These are phyloP conservation scores for Erucastrum elatum DNA, from an alignment of 345 rosid species.

Conservation along the genomic window DNA sequence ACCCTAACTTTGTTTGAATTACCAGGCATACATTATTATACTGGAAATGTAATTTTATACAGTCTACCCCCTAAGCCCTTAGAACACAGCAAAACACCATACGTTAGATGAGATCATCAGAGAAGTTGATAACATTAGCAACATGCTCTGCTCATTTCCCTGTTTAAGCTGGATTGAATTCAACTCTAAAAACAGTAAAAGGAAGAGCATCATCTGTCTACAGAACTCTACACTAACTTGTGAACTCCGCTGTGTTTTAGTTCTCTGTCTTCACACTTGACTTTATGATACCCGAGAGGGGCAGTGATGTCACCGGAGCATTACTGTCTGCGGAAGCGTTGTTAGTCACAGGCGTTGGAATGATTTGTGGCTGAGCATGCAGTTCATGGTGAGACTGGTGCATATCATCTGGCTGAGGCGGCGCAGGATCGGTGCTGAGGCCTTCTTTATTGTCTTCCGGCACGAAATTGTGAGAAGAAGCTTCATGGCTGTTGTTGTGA, in stretches of 20 bases:
- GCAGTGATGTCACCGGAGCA: slow-evolving; percentile 51
- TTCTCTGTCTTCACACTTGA: slow-evolving; percentile 68
- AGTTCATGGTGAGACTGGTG: too few relatives aligned
- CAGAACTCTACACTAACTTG: slow-evolving; percentile 40
- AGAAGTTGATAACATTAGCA: too few relatives aligned
- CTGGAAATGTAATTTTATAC: slow-evolving; percentile 18
- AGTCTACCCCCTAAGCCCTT: neutral
- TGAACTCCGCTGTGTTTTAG: slow-evolving; percentile 35
- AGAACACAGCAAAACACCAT: neutral
- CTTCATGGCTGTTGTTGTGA: slow-evolving; percentile 17
- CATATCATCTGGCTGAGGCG: neutral
- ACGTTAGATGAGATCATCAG: neutral
- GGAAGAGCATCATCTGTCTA: slow-evolving; percentile 38
- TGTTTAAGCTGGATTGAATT: slow-evolving; percentile 4
- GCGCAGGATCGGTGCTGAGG: slow-evolving; percentile 46
- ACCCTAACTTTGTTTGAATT: neutral
- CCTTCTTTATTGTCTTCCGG: slow-evolving; percentile 53
- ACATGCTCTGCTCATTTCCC: neutral
- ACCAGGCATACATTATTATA: slow-evolving; percentile 1
- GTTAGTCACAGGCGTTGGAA: slow-evolving; percentile 44
- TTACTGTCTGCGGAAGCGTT: neutral
- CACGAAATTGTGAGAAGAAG: slow-evolving; percentile 28
- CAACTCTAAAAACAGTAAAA: neutral
- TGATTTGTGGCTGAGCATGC: slow-evolving; percentile 24
- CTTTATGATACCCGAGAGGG: slow-evolving; percentile 43